Base-by-base conservation (phyloP, 352 stramenopile species). In the Phytophthora citricola region DNA sequence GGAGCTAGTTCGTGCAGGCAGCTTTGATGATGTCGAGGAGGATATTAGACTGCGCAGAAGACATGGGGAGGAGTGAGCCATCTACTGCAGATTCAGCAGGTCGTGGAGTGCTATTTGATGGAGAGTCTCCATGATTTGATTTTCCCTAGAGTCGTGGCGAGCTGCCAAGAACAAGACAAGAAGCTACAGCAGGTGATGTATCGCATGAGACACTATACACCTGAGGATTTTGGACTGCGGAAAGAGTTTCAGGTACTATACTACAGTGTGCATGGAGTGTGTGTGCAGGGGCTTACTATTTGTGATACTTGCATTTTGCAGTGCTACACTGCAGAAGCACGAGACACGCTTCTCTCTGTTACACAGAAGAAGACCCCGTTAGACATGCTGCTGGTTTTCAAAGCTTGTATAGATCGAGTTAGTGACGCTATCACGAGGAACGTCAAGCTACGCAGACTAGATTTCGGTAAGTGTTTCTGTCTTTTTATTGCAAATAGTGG, bases 81-180 rank as follows among this genome's bases (percentile, higher is more conserved):
- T 47, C 50, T 85, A 38, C 56, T 94, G 26, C 82, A 87, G 66
- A 90, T 92, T 48, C 79, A 91, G 29, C 86, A 94, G 12, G 83
- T 92, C 3, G 81, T 92, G 40, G 86, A 94, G 76, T 92, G 82
- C 63, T 94, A 91, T 60, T 62, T 94, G 53, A 89, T 92, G 75
- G 83, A 92, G 61, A 68, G 83, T 57, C 55, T 92, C 14, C 84
- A 94, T 38, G 68, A 75, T 10, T 50, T 75, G 10, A 61, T 92
- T 40, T 92, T 94, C 20, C 71, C 79, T 2, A 61, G 58, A 22
- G 65, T 90, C 1, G 61, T 87, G 32, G 59, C 65, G 31, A 89
- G 74, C 34, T 91, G 76, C 36, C 58, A 66, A 15, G 53, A 75
- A 8, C 64, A 90, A 43, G 83, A 94, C 31, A 62, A 65, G 15